These are phyloP conservation scores for Aspergillus sergii DNA, from an alignment of 2,329 filamentous ascomycete genomes.

Conservation along the genomic window DNA sequence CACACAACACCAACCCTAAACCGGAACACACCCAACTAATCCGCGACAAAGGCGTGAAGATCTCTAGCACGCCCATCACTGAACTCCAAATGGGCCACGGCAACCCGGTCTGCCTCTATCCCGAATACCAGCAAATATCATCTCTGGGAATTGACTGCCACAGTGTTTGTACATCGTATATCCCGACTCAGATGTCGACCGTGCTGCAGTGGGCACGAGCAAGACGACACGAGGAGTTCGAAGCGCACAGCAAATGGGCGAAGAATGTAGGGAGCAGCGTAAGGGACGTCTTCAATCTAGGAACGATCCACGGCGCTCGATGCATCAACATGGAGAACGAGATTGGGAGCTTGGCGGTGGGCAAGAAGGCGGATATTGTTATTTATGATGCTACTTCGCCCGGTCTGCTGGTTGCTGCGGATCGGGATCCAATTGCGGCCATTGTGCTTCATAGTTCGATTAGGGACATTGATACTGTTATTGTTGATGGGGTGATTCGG, in stretches of 20 bases:
- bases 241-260: slow-evolving; percentile 12
- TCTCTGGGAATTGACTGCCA: slow-evolving; percentile 38
- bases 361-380: slow-evolving; percentile 34
- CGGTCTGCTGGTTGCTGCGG: slow-evolving; percentile 28
- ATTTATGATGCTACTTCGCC: slow-evolving; percentile 31
- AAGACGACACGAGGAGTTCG: slow-evolving; percentile 17
- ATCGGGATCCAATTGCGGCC: slow-evolving; percentile 32
- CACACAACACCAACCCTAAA: slow-evolving; percentile 23
- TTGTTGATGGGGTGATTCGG: slow-evolving; percentile 29
- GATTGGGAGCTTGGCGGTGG: slow-evolving; percentile 30
- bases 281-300: slow-evolving; percentile 30
- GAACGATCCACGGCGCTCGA: slow-evolving; percentile 34
- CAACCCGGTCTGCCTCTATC: slow-evolving; percentile 27
- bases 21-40: slow-evolving; percentile 15
- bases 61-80: slow-evolving; percentile 33
- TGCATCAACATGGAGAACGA: slow-evolving; percentile 29
- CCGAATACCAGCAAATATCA: slow-evolving; percentile 18
- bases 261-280: slow-evolving; percentile 18
- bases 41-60: slow-evolving; percentile 20
- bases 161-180: slow-evolving; percentile 29
- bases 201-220: slow-evolving; percentile 28
- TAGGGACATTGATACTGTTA: slow-evolving; percentile 31
- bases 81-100: slow-evolving; percentile 37
- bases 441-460: slow-evolving; percentile 31
- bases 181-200: slow-evolving; percentile 30